Conservation (phyloP, 306 rosid genomes). For the Sicyos edulis region DNA sequence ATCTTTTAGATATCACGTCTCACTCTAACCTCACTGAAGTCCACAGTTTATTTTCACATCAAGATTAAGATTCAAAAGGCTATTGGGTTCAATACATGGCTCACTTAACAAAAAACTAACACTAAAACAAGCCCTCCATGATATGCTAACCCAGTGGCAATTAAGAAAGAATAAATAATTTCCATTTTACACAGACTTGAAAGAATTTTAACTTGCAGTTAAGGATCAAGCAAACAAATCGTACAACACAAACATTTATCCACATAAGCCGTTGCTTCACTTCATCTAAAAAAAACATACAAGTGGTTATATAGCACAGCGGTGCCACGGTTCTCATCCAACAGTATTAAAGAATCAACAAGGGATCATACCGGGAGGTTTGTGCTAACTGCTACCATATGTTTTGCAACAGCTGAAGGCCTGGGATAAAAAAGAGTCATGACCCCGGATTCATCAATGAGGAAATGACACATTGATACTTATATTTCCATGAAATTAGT, state of each 20-base stretch:
- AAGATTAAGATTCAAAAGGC: slow-evolving; percentile 3
- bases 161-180: not conserved
- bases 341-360: slow-evolving; percentile 13
- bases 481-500: not conserved
- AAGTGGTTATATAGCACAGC: not conserved
- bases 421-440: slow-evolving; percentile 36
- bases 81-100: not conserved
- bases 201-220: not conserved
- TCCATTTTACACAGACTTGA: not conserved
- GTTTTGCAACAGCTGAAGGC: slow-evolving; percentile 87
- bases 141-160: not conserved
- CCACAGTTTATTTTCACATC: not conserved
- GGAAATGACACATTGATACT: not conserved
- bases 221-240: not conserved
- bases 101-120: not conserved
- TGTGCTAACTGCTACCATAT: slow-evolving; percentile 96
- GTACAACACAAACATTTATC: not conserved
- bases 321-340: slow-evolving; percentile 17
- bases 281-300: not conserved
- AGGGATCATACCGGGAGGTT: slow-evolving; percentile 56
- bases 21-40: not conserved
- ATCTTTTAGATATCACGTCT: not conserved
- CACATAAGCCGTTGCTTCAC: not conserved
- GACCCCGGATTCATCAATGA: not conserved
- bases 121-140: not conserved